Conservation (phyloP, 805 yeast genomes). For the Pichia scutulata region DNA sequence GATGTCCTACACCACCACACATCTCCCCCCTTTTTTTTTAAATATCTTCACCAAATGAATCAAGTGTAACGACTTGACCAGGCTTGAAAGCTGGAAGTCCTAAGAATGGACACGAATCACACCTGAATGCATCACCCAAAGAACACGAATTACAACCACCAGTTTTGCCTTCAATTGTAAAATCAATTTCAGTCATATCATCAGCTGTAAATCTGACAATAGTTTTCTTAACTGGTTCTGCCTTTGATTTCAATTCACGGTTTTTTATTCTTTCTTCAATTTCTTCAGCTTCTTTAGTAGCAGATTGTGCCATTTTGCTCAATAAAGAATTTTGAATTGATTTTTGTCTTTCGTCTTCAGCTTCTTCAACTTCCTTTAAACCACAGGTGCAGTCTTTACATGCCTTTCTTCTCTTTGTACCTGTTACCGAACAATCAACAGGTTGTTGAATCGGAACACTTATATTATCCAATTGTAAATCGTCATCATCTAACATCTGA, state of each 20-base stretch:
- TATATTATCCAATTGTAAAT: conserved; percentile 35
- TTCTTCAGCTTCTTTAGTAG: conserved; percentile 44
- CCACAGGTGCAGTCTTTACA: conserved; percentile 99
- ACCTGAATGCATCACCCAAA: conserved; percentile 95
- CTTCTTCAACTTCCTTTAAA: conserved; percentile 77
- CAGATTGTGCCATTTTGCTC: conserved; percentile 42
- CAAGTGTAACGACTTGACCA: conserved; percentile 80
- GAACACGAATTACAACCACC: conserved; percentile 98
- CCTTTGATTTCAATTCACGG: conserved; percentile 17
- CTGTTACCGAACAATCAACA: conserved; percentile 39
- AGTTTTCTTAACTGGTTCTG: conserved; percentile 10
- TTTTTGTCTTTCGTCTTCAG: conserved; percentile 40
- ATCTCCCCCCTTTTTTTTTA: conserved; percentile 24
- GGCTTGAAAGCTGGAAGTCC: conserved; percentile 98
- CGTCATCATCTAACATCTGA: conserved; percentile 20
- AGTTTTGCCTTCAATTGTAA: conserved; percentile 92
- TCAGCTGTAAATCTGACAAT: conserved; percentile 47
- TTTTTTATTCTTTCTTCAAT: conserved; percentile 41
- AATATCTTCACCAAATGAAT: conserved; percentile 69
- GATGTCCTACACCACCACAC: no score
- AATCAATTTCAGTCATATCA: conserved; percentile 86
- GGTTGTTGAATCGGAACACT: conserved; percentile 44
- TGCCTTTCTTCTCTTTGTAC: conserved; percentile 75
- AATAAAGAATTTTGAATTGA: conserved; percentile 38
- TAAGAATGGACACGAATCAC: conserved; percentile 95